Evolutionary conservation across 2,329 filamentous ascomycete genomes (phyloP), one percentile per base, ranked within the genome.

Genomic region (Ilyonectria destructans): DNA sequence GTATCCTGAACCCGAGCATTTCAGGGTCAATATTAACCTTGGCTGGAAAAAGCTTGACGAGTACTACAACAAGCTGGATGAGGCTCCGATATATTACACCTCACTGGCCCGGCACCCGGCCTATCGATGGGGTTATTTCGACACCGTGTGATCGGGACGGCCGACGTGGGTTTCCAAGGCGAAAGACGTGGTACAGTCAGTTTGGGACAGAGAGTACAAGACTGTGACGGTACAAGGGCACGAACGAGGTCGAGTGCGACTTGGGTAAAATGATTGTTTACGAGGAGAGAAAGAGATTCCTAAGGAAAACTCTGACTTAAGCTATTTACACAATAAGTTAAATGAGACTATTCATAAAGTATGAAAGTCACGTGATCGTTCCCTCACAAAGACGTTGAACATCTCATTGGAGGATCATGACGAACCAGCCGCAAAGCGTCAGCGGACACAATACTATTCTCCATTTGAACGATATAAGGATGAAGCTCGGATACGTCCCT

Each of bases 111-210:
- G 65, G 2, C 57, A 68, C 48, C 68, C 61, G 3, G 65, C 62
- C 10, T 68, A 46, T 49, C 46, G 54, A 17, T 70, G 61, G 68
- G 61, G 40, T 15, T 70, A 65, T 62, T 65, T 69, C 40, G 62
- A 69, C 54, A 48, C 48, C 17, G 49, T 33, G 37, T 52, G 52
- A 63, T 46, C 26, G 12, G 45, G 45, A 37, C 23, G 45, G n/a
- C 26, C 55, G 31, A 35, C 6, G 26, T 65, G 55, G 62, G 19
- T 57, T 17, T 29, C 19, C 17, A 61, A 66, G 52, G 63, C 63
- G 51, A 66, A 62, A 58, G 51, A 60, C 8, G 40, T 60, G 62
- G 62, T 55, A 55, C 33, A 26, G 19, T 46, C 51, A 13, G 62
- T 58, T 5, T 58, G 56, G 48, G 54, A 58, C 26, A 33, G n/a